Conservation (phyloP, 2,329 filamentous ascomycete genomes). For the Fusarium dimerum region DNA sequence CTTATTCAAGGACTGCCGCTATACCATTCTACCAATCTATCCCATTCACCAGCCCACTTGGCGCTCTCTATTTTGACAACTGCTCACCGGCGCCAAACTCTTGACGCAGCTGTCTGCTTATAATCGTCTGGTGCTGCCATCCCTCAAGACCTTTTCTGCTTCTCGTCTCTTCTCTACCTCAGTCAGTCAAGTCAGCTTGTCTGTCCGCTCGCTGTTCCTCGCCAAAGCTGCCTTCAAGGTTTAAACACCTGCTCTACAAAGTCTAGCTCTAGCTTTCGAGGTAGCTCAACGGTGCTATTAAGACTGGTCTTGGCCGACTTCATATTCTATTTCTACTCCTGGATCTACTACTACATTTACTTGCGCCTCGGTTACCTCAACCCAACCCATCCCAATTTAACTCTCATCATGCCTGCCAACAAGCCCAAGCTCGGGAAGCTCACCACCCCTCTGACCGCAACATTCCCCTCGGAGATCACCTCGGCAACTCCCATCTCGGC, state of each 20-base stretch:
- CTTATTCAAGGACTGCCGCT: too few relatives aligned
- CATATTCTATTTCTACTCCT: too few relatives aligned
- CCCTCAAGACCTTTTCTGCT: conserved; percentile 12
- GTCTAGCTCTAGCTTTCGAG: conserved; percentile 25
- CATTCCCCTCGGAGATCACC: conserved; percentile 61
- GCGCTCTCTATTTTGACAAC: too few relatives aligned
- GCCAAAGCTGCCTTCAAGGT: conserved; percentile 21
- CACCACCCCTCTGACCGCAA: conserved; percentile 62
- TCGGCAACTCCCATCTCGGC: conserved; percentile 68
- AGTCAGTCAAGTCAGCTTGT: conserved; percentile 19
- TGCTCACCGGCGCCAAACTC: conserved; percentile 29
- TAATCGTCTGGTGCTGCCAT: conserved; percentile 27
- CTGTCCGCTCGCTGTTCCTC: conserved; percentile 29
- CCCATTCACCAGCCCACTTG: too few relatives aligned
- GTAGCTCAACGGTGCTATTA: too few relatives aligned
- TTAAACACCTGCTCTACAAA: conserved; percentile 18
- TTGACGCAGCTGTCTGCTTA: conserved; percentile 29
- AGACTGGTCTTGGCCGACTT: too few relatives aligned
- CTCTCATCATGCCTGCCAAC: conserved; percentile 48
- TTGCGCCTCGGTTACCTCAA: conserved; percentile 8
- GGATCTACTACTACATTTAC: too few relatives aligned
- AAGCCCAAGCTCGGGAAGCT: conserved; percentile 64
- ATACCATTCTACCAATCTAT: too few relatives aligned
- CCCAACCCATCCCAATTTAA: not conserved
- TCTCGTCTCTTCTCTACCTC: conserved; percentile 22